Conservation (phyloP, 192 early-diverging fungal species). For the Obelidium mucronatum region DNA sequence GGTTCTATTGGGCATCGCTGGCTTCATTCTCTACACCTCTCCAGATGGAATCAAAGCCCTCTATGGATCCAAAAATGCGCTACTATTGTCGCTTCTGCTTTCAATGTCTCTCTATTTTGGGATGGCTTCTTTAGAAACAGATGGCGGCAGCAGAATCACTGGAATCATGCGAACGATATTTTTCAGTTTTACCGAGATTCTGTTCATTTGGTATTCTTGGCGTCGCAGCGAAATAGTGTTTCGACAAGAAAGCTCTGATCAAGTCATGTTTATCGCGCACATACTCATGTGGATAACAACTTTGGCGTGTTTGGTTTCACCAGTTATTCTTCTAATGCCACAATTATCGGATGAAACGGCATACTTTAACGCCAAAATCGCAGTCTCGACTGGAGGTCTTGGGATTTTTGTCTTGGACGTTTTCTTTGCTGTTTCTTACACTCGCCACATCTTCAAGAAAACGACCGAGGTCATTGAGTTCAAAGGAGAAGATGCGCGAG, state of each 20-base stretch:
- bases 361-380: not conserved
- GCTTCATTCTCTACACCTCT: not conserved
- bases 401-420: not conserved
- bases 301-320: not conserved
- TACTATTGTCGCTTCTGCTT: not conserved
- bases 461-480: not conserved
- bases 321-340: not conserved
- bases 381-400: not conserved
- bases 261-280: not conserved
- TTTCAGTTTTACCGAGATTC: not conserved
- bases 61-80: not conserved
- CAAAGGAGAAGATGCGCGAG: not conserved
- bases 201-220: not conserved
- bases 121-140: not conserved
- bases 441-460: conserved; percentile 9
- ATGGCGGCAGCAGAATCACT: not conserved
- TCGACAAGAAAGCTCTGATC: not conserved
- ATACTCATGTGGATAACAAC: not conserved
- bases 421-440: not conserved
- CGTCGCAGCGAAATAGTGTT: not conserved
- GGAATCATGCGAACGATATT: not conserved
- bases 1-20: not conserved
- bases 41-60: not conserved
- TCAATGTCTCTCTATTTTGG: not conserved
- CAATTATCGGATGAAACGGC: not conserved